Percentiles rank a stretch among this genome's conserved stretches.
These are phyloP conservation scores for Colletotrichum sp. DNA, from an alignment of 2,329 filamentous ascomycete species.

Conservation along the genomic window DNA sequence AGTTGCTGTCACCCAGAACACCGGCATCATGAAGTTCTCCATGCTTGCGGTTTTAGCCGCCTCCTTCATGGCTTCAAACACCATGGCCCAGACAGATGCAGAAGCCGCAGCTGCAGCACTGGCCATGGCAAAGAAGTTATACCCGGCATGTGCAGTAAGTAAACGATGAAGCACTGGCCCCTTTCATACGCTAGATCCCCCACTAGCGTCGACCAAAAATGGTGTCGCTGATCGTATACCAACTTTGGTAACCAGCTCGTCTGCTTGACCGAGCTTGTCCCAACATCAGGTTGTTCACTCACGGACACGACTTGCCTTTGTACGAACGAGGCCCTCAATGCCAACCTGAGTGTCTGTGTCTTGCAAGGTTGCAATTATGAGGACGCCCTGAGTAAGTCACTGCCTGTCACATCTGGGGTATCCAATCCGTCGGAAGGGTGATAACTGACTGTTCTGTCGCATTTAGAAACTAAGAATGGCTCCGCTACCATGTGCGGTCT, in stretches of 20 bases:
- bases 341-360: constrained; percentile 20
- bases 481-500: constrained; percentile 25
- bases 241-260: constrained; percentile 7
- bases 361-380: constrained; percentile 18
- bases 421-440: not conserved
- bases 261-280: constrained; percentile 18
- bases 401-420: too few relatives aligned
- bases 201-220: not conserved
- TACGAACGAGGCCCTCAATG: constrained; percentile 23
- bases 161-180: not conserved
- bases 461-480: constrained; percentile 23
- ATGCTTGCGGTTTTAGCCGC: not conserved
- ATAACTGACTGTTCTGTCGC: not conserved
- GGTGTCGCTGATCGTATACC: not conserved
- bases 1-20: not conserved
- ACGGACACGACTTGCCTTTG: constrained; percentile 24
- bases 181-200: not conserved
- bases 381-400: constrained; percentile 6
- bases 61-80: not conserved
- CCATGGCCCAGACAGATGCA: not conserved
- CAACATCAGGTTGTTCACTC: constrained; percentile 8
- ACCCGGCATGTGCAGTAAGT: constrained; percentile 22
- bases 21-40: not conserved
- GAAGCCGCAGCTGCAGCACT: not conserved
- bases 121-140: constrained; percentile 11